Evolutionary conservation across 768 basidiomycete genomes (phyloP).

Genomic region (Boletus tomentosulus): DNA sequence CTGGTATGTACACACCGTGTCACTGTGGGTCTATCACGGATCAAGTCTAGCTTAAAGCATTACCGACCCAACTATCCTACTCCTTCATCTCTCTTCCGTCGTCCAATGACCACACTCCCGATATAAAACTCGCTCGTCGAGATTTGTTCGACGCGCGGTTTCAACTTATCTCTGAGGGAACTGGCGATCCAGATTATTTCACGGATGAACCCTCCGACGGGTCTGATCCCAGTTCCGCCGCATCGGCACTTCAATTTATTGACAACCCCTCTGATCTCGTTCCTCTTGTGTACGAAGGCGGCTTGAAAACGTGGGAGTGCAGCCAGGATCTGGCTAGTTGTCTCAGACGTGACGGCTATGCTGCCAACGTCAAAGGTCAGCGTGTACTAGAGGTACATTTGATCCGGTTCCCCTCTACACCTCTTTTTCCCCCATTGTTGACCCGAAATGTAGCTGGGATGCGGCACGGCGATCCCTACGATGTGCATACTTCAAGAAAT

Average conservation of each 20-base stretch:
- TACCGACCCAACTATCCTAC: slow-evolving; percentile 77
- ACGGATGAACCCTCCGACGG: slow-evolving; percentile 16
- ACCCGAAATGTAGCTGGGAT: slow-evolving; percentile 64
- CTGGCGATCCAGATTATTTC: slow-evolving; percentile 27
- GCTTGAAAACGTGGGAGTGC: slow-evolving; percentile 97
- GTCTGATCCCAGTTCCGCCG: slow-evolving; percentile 3
- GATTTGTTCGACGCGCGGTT: slow-evolving; percentile 91
- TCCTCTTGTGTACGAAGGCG: slow-evolving; percentile 91
- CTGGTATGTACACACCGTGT: slow-evolving; percentile 27
- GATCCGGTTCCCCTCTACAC: too few species aligned
- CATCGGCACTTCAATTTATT: slow-evolving; percentile 55
- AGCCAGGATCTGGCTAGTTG: slow-evolving; percentile 81
- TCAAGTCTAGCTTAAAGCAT: slow-evolving; percentile 52
- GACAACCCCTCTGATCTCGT: slow-evolving; percentile 88
- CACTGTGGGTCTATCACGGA: neutral
- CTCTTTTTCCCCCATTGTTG: neutral
- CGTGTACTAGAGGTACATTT: slow-evolving; percentile 64
- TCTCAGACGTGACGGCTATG: slow-evolving; percentile 36
- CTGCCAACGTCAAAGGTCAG: slow-evolving; percentile 39
- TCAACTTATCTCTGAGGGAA: slow-evolving; percentile 70
- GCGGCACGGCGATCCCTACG: slow-evolving; percentile 87
- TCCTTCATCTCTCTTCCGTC: slow-evolving; percentile 63
- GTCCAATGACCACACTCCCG: slow-evolving; percentile 21
- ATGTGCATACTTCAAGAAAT: slow-evolving; percentile 65
- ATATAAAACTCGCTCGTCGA: slow-evolving; percentile 55